Base-by-base conservation (phyloP, 495 filamentous ascomycete species). In the Xylaria scruposa region DNA sequence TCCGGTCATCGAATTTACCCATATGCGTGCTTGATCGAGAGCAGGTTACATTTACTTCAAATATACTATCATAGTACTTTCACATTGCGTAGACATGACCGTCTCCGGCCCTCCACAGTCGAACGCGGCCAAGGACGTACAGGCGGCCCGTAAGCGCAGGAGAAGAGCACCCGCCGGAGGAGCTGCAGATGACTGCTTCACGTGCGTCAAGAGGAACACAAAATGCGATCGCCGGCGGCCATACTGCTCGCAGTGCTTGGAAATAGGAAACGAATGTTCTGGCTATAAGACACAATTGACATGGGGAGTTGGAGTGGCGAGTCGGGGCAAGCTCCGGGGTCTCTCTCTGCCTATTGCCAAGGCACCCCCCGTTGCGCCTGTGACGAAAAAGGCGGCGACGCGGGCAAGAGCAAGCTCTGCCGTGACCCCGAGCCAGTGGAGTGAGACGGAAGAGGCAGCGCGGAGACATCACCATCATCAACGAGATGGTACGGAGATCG, bases 271-370 rank as follows among this genome's bases (percentile, higher is more conserved):
- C 78, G 94, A 97, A 80, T 99, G 96, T 84, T 94, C 93, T 54
- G 96, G 96, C 72, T 99, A 99, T 85, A 96, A 97, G 83, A 98
- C 96, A 26, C 93, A 94, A 60, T 88, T 99, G 84, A 99, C 96
- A 46, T 99, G 96, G 96, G 96, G 95, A 15, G 92, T 99, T 46
- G 96, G 96, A 31, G 96, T 99, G 73, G 96, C 96, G 49, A 98
- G 95, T 79, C 90, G 96, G 74, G 96, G 96, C 71, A 99, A 99
- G 84, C 88, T 99, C 70, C 88, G 96, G 63, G 96, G 96, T 19
- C 81, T 97, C 70, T 92, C 94, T 54, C 84, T 97, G 29, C 96
- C 96, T 24, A 90, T 99, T 70, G 90, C 91, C 12, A 92, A 91
- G 76, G 88, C 91, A 44, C 86, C 89, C n/a, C 86, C 89, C 1